Base-by-base conservation (phyloP, 2,329 filamentous ascomycete genomes). In the Penicillium hesseltinei region DNA sequence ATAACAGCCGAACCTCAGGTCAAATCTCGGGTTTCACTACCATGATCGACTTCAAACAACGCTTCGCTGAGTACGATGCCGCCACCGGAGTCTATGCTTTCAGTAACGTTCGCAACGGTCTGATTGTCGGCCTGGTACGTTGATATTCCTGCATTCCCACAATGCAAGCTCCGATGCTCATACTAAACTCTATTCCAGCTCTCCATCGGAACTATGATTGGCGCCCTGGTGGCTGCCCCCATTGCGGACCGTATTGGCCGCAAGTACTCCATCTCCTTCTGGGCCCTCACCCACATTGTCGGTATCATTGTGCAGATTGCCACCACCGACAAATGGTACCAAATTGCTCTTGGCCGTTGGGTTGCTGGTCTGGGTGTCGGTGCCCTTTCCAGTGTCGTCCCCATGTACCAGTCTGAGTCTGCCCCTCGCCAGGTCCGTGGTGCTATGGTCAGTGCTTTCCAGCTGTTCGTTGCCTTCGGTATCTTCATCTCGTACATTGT, bases 391-490 rank as follows among this genome's bases (percentile, higher is more conserved):
- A 75, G 77, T 52, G 64, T 80, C 42, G 77, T 80, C 35, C 78
- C 78, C 43, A 77, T 80, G 71, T 81, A 79, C 62, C 77, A 79
- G 65, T 74, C 73, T 56, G 78, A 81, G 67, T 78, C 73, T 42
- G 73, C 75, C 45, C 78, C 78, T 21, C 70, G 73, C 17, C 76
- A 80, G 62, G 75, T 80, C 36, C 77, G 78, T 59, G 78, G 78
- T 65, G 77, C 77, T 45, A 77, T 80, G 67, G 73, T 80, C 60
- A 78, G 76, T 56, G 73, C 75, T 53, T 81, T 80, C 69, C 78
- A 81, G 65, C 71, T 81, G 51, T 80, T 80, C 63, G 78, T 80
- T 56, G 78, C 78, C n/a, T 71, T 80, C 31, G 78, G 78, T 56
- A 80, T 81, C 61, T 76, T 80, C 59, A 73, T 79, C 60, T 78